A percentile compares a stretch with the other conserved stretches of the same genome.
These are phyloP conservation scores for Amanita rimosa DNA, from an alignment of 768 basidiomycete species.

Conservation along the genomic window DNA sequence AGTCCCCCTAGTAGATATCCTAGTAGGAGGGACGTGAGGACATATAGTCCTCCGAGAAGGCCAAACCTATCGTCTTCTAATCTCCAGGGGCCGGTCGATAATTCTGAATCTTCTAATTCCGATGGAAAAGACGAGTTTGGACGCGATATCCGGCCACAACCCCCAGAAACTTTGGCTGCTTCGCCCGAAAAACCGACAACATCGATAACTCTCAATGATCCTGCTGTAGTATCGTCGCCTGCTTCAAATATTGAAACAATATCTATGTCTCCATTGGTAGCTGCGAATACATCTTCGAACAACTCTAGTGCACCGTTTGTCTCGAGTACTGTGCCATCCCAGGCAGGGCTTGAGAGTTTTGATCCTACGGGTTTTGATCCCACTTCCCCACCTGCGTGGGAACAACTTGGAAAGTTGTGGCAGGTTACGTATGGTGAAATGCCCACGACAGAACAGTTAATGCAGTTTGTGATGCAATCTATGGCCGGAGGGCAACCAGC, in stretches of 20 bases:
- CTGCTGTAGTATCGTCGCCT: slow-evolving; percentile 30
- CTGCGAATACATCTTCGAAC: slow-evolving; percentile 47
- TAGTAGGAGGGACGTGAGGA: slow-evolving; percentile 36
- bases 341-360: slow-evolving; percentile 53
- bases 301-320: slow-evolving; percentile 29
- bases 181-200: slow-evolving; percentile 16
- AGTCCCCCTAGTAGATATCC: slow-evolving; percentile 58
- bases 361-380: slow-evolving; percentile 65
- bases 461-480: slow-evolving; percentile 43
- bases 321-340: slow-evolving; percentile 22
- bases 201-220: slow-evolving; percentile 17
- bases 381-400: slow-evolving; percentile 66
- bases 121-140: slow-evolving; percentile 79
- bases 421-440: slow-evolving; percentile 49
- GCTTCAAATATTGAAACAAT: slow-evolving; percentile 31
- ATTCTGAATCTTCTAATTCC: slow-evolving; percentile 14
- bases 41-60: slow-evolving; percentile 51
- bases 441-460: slow-evolving; percentile 67
- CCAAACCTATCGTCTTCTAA: slow-evolving; percentile 21
- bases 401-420: slow-evolving; percentile 74
- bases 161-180: slow-evolving; percentile 23
- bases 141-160: slow-evolving; percentile 59
- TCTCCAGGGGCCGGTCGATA: slow-evolving; percentile 16
- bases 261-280: slow-evolving; percentile 36
- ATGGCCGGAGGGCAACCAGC: slow-evolving; percentile 26